A percentile compares a stretch with the other conserved stretches of the same genome.
phyloP scores from a whole-genome alignment of 2,329 filamentous ascomycete species.

The Cyanodermella asteris region DNA sequence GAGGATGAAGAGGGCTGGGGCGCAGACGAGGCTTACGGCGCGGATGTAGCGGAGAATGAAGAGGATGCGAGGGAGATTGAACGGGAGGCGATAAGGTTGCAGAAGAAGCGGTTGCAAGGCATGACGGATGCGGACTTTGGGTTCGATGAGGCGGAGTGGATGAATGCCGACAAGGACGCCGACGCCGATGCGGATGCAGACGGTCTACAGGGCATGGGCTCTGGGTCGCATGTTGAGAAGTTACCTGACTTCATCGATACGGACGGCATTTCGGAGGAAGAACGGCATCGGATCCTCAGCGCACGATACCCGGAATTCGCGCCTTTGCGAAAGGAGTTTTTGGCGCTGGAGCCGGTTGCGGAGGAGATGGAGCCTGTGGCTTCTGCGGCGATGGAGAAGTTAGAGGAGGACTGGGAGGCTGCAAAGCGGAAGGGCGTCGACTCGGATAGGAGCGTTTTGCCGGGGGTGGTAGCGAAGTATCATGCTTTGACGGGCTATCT shows the following conservation, averaged over 20 bases:
- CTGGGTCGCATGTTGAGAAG: conserved; percentile 43
- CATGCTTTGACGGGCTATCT: conserved; percentile 71
- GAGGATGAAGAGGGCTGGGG: conserved; percentile 58
- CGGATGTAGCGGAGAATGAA: conserved; percentile 51
- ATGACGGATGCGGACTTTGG: conserved; percentile 87
- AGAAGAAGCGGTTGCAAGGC: conserved; percentile 72
- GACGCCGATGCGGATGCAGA: conserved; percentile 23
- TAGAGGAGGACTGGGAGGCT: not conserved
- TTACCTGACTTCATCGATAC: conserved; percentile 66
- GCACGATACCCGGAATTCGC: conserved; percentile 84
- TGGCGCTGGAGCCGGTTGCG: conserved; percentile 40
- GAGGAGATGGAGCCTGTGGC: conserved; percentile 38
- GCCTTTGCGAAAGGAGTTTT: conserved; percentile 58
- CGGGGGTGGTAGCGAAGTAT: conserved; percentile 48
- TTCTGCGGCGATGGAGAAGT: conserved; percentile 29
- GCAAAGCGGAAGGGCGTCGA: conserved; percentile 19
- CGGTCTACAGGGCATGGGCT: conserved; percentile 17
- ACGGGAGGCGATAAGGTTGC: conserved; percentile 64
- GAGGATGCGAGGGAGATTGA: conserved; percentile 76
- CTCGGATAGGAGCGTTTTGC: conserved; percentile 17
- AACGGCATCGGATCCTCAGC: conserved; percentile 53
- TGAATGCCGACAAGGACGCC: conserved; percentile 28
- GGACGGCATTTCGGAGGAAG: conserved; percentile 52
- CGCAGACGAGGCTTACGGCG: conserved; percentile 78
- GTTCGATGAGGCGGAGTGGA: conserved; percentile 79